These are phyloP conservation scores for Pichia exigua DNA, from an alignment of 805 yeast genomes.

Conservation along the genomic window DNA sequence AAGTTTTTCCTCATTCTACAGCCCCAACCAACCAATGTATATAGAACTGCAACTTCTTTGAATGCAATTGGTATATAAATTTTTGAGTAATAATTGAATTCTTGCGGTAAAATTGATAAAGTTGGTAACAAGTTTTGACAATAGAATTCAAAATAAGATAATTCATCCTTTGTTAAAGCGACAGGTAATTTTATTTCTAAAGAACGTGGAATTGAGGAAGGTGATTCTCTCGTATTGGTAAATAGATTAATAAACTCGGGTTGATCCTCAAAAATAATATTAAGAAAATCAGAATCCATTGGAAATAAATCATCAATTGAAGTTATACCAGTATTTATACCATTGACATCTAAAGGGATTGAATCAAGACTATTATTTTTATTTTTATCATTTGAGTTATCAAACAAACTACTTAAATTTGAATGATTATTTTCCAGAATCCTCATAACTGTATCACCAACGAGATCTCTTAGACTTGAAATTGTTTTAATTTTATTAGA, in stretches of 20 bases:
- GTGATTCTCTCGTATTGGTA: neutral
- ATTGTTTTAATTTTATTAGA: constrained; percentile 5
- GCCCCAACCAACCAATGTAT: constrained; percentile 51
- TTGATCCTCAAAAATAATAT: constrained; percentile 10
- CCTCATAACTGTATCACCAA: constrained; percentile 12
- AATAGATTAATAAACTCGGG: constrained; percentile 11
- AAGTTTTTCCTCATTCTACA: constrained; percentile 22
- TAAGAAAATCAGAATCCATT: constrained; percentile 9
- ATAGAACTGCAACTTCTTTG: constrained; percentile 38
- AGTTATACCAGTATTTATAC: neutral
- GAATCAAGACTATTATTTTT: no score
- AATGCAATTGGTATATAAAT: constrained; percentile 50
- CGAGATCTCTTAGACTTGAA: constrained; percentile 7
- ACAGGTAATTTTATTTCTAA: constrained; percentile 17
- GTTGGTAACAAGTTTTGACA: constrained; percentile 37
- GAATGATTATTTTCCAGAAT: constrained; percentile 10
- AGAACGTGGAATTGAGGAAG: constrained; percentile 6
- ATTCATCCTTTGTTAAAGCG: constrained; percentile 13
- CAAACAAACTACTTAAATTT: constrained; percentile 6
- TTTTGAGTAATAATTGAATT: constrained; percentile 42
- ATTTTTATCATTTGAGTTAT: neutral
- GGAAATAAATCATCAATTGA: constrained; percentile 8
- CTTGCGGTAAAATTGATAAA: constrained; percentile 40
- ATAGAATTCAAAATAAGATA: constrained; percentile 38
- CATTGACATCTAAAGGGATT: neutral